A percentile compares a stretch with the other conserved stretches of the same genome.
Evolutionary conservation across 1,284 basidiomycete species (phyloP).

Genomic region (Leccinum griseonigrum): DNA sequence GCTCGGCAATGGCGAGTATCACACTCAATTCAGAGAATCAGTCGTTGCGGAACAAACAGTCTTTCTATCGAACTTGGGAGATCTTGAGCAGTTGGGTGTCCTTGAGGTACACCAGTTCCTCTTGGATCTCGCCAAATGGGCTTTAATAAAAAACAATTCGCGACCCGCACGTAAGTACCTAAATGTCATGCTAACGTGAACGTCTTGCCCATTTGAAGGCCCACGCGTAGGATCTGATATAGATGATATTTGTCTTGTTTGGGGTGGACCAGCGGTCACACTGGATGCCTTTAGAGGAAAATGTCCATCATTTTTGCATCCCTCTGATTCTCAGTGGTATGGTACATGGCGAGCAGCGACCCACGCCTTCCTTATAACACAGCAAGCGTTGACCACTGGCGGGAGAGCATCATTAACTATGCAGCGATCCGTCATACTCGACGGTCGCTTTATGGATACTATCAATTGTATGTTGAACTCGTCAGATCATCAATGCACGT

Average conservation of each 20-base stretch:
- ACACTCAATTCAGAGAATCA: slow-evolving; percentile 4
- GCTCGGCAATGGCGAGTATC: not conserved
- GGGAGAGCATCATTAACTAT: not conserved
- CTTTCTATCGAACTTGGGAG: slow-evolving; percentile 10
- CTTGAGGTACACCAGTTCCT: slow-evolving; percentile 17
- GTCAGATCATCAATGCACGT: not conserved
- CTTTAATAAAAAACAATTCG: slow-evolving; percentile 4
- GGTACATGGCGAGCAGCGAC: slow-evolving; percentile 10
- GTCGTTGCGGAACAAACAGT: slow-evolving; percentile 6
- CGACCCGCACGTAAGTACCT: not conserved
- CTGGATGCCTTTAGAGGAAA: slow-evolving; percentile 14
- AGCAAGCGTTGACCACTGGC: slow-evolving; percentile 1
- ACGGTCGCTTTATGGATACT: slow-evolving; percentile 15
- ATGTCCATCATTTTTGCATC: slow-evolving; percentile 5
- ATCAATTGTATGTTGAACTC: slow-evolving; percentile 26
- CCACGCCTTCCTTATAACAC: slow-evolving; percentile 4
- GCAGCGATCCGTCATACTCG: not conserved
- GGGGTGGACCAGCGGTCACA: slow-evolving; percentile 14
- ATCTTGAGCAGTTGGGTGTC: slow-evolving; percentile 13
- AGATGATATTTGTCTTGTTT: slow-evolving; percentile 11
- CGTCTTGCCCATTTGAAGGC: slow-evolving; percentile 2
- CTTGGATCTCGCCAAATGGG: slow-evolving; percentile 17
- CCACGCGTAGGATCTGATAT: not conserved
- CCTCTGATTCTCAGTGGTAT: slow-evolving; percentile 3
- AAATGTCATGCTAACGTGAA: not conserved